A percentile compares a stretch with the other conserved stretches of the same genome.
Evolutionary conservation across 2,329 filamentous ascomycete species (phyloP).

Genomic region (Diaporthe velutina): DNA sequence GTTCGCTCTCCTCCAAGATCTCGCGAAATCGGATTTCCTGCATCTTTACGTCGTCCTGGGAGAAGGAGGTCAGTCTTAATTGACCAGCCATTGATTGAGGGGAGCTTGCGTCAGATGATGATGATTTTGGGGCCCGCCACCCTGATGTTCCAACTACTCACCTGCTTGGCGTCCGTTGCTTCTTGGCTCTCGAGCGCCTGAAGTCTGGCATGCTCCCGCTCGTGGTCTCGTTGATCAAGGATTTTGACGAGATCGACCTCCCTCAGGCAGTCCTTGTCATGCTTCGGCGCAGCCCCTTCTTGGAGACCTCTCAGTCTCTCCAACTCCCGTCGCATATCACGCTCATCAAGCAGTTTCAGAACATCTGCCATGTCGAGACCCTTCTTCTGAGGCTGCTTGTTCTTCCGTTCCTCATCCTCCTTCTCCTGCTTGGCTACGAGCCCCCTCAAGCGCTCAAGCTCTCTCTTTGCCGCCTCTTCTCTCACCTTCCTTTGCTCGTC

Average conservation of each 20-base stretch:
- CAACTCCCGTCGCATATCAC: background rate
- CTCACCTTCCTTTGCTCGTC: constrained; percentile 8
- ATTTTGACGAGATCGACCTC: background rate
- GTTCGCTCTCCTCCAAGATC: background rate
- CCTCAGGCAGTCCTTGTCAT: background rate
- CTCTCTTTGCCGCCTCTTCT: constrained; percentile 5
- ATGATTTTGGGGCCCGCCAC: too few relatives aligned
- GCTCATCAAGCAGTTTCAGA: constrained; percentile 21
- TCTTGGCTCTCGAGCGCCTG: background rate
- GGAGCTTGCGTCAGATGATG: background rate
- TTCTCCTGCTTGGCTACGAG: background rate
- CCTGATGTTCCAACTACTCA: background rate
- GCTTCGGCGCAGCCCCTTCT: background rate
- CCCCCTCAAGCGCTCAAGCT: constrained; percentile 20
- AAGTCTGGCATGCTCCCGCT: constrained; percentile 15
- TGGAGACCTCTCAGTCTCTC: background rate
- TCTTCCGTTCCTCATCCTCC: constrained; percentile 15
- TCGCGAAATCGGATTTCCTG: background rate
- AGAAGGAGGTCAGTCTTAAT: background rate
- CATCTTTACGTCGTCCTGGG: background rate
- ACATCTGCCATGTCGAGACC: constrained; percentile 10
- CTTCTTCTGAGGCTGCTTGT: background rate
- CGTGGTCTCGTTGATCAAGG: constrained; percentile 7
- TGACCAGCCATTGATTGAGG: background rate
- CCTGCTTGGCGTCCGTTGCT: constrained; percentile 5